Conservation (phyloP, 331 rosid species). For the Rosa hybrid region DNA sequence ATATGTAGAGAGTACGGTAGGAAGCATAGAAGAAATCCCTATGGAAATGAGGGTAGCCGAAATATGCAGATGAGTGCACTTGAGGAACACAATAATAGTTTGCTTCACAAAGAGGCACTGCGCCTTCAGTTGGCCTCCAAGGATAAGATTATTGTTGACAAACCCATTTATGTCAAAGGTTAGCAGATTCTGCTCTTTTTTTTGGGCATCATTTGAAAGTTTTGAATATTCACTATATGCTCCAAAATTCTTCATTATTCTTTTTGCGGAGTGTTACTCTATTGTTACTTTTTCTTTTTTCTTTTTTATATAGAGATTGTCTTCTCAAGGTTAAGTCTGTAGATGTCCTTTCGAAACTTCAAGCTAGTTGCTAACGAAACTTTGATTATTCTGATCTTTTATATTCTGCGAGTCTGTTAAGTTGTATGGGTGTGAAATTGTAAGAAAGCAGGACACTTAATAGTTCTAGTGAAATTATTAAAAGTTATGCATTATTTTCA, state of each 20-base stretch:
- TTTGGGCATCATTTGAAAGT: background rate
- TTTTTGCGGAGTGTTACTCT: background rate
- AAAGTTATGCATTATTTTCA: background rate
- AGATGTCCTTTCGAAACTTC: conserved; percentile 8
- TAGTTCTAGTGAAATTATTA: background rate
- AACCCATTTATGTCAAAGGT: conserved; percentile 96
- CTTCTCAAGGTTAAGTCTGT: conserved; percentile 1
- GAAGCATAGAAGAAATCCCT: conserved; percentile 98
- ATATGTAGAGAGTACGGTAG: conserved; percentile 96
- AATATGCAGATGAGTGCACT: conserved; percentile 99
- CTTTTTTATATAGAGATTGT: background rate
- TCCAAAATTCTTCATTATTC: background rate
- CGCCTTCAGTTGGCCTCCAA: conserved; percentile 97
- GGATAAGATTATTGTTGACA: conserved; percentile 82
- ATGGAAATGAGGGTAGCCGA: conserved; percentile 99
- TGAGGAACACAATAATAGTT: conserved; percentile 95
- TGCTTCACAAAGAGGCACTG: conserved; percentile 99
- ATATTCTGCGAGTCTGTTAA: background rate
- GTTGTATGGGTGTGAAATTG: background rate
- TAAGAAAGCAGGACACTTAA: background rate
- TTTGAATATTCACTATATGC: background rate
- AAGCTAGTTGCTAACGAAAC: conserved; percentile 16
- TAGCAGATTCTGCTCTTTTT: conserved; percentile 29
- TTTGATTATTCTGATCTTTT: conserved; percentile 4
- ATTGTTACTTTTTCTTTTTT: background rate